Percentiles rank a stretch among this genome's conserved stretches.
These are phyloP conservation scores for Beauveria sp. DNA, from an alignment of 2,329 filamentous ascomycete species.

Conservation along the genomic window DNA sequence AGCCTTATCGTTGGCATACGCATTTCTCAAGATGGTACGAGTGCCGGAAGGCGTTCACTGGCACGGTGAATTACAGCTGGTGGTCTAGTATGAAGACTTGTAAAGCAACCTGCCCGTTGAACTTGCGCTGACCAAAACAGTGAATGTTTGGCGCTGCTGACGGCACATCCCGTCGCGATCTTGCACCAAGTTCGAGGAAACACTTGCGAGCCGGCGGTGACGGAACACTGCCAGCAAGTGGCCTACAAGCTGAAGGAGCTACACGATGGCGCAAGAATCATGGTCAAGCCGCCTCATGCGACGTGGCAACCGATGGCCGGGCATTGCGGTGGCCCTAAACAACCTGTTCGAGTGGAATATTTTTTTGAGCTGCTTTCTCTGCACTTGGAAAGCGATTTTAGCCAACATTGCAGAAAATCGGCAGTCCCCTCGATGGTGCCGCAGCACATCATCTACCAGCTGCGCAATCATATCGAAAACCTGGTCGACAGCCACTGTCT, in stretches of 20 bases:
- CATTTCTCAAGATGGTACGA: slow-evolving; percentile 17
- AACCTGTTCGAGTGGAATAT: slow-evolving; percentile 13
- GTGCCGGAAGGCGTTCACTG: background rate
- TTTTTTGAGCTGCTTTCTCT: slow-evolving; percentile 23
- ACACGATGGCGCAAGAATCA: slow-evolving; percentile 3
- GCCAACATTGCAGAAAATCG: slow-evolving; percentile 3
- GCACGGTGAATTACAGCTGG: slow-evolving; percentile 14
- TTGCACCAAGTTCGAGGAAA: slow-evolving; percentile 19
- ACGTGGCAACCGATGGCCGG: too few relatives aligned
- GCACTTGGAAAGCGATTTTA: slow-evolving; percentile 14
- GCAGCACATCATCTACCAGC: slow-evolving; percentile 20
- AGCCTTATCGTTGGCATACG: slow-evolving; percentile 15
- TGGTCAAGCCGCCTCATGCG: background rate
- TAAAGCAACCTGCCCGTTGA: background rate
- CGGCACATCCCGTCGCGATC: slow-evolving; percentile 21
- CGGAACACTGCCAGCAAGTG: slow-evolving; percentile 17
- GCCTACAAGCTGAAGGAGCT: slow-evolving; percentile 15
- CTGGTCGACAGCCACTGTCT: slow-evolving; percentile 17
- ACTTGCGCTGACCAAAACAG: slow-evolving; percentile 14
- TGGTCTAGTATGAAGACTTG: slow-evolving; percentile 17
- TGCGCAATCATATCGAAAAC: slow-evolving; percentile 22
- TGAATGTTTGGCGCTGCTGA: slow-evolving; percentile 20
- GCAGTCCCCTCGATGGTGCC: slow-evolving; percentile 14
- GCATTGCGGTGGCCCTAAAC: background rate
- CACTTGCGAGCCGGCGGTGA: slow-evolving; percentile 19